Conservation (phyloP, 768 basidiomycete genomes). For the Kwoniella shandongensis region DNA sequence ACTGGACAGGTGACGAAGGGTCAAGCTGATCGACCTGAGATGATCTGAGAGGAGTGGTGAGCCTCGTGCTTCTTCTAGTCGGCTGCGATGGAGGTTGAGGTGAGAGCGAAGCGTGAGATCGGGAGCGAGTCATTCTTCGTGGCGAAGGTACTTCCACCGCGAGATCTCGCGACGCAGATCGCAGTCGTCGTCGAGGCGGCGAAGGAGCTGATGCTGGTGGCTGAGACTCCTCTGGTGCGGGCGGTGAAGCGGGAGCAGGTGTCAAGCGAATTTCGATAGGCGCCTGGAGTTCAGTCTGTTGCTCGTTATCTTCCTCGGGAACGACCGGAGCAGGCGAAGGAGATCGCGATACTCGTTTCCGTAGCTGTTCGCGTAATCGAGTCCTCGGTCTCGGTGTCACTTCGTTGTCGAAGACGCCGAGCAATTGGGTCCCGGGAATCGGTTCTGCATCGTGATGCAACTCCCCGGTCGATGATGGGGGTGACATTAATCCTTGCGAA, state of each 20-base stretch:
- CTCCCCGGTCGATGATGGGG: conserved; percentile 12
- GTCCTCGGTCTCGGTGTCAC: conserved; percentile 2
- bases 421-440: conserved; percentile 11
- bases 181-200: conserved; percentile 7
- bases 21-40: neutral
- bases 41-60: neutral
- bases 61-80: neutral
- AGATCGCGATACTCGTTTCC: neutral
- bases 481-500: conserved; percentile 21
- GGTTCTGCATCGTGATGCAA: neutral
- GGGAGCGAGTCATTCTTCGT: conserved; percentile 15
- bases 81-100: neutral
- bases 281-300: conserved; percentile 10
- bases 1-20: too few species aligned
- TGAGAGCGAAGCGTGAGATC: conserved; percentile 8
- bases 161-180: conserved; percentile 21
- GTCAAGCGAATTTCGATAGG: conserved; percentile 8
- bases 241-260: neutral
- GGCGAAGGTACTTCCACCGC: conserved; percentile 3
- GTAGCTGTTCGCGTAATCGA: neutral
- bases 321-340: too few species aligned
- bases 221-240: neutral
- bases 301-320: neutral
- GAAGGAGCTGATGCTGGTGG: neutral
- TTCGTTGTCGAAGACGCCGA: conserved; percentile 3